Base-by-base conservation (phyloP, 164 flowering plant species). In the Magnolia officinalis region DNA sequence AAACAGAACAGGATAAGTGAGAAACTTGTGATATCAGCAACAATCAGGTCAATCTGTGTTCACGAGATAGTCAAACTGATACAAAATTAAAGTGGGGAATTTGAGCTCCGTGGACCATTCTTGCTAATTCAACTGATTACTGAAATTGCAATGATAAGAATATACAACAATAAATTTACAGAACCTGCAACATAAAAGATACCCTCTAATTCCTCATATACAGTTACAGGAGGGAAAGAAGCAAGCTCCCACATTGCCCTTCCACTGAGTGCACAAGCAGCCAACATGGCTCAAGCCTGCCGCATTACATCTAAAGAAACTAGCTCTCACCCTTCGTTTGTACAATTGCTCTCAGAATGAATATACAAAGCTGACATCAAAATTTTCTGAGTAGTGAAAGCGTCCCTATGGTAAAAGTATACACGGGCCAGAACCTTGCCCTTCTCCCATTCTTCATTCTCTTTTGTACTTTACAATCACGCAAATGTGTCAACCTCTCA, bases 311-410 rank as follows among this genome's bases (percentile, higher is more conserved):
- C 73, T 50, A 79, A 67, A 66, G 77, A 74, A 55, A 81, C 78
- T 75, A 81, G 75, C 79, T 77, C 86, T 79, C 84, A 81, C 81
- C 84, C 87, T 83, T 89, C 87, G 78, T 72, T 51, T 58, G 87
- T 87, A 87, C 90, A 89, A 59, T 83, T 84, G 77, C 86, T 83
- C 90, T 85, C 86, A 79, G 76, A 83, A 87, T 66, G 80, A 55
- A 85, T 89, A 75, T 86, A 90, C 90, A 87, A 86, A 91, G 84
- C 77, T 78, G 82, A 71, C 52, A 73, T 79, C 86, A 87, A 86
- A 55, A 55, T 84, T 77, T 80, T 72, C 80, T 64, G 63, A 79
- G 68, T 76, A 71, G 67, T 37, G 58, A 68, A 50, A 63, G 67
- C 75, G 61, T 68, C 75, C n/a, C 61, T 10, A 14, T 11, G 11